Evolutionary conservation across 768 basidiomycete species (phyloP), one percentile per base, ranked within the genome.

Genomic region (Hydnum rufescens): DNA sequence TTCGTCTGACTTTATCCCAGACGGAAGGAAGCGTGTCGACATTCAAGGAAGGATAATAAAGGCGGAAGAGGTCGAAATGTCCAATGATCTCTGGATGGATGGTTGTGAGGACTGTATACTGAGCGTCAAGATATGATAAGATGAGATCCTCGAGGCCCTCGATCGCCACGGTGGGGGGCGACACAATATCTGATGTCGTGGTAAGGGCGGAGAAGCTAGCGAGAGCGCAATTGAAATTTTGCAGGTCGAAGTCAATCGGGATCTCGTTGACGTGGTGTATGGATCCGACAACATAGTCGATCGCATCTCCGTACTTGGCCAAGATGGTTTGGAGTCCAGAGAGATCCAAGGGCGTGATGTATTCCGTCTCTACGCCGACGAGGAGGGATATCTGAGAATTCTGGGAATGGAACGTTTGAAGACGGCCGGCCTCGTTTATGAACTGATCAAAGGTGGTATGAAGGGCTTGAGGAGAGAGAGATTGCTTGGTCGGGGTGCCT

Each of bases 291-390:
- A 96, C 61, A 64, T 88, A 96, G 60, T 96, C 80, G 55, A 97
- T 74, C 48, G 69, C 67, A 32, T 66, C 64, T 5, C 64, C 64
- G 54, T 77, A 65, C 25, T 62, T 58, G 32, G 65, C 54, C 31
- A 93, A 69, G 19, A 85, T 68, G 2, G 55, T 54, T 43, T 72
- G 65, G 32, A 92, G 71, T 22, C 67, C 63, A 54, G 73, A 68
- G 22, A 88, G 69, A 65, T 92, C 88, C 18, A 65, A 57, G 3
- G 64, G 43, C 5, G 84, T 78, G 64, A 96, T 89, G 63, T 73
- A 78, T 60, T 97, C 95, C 4, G 92, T 95, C 65, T 99, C 93
- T 36, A 93, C 69, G 5, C 95, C 93, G 54, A 95, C 78, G 48
- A 95, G 70, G 32, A 99, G 71, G 16, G 70, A 68, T 60, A 96